Conservation (phyloP, 2,329 filamentous ascomycete species). For the Bimuria novae-zelandiae region DNA sequence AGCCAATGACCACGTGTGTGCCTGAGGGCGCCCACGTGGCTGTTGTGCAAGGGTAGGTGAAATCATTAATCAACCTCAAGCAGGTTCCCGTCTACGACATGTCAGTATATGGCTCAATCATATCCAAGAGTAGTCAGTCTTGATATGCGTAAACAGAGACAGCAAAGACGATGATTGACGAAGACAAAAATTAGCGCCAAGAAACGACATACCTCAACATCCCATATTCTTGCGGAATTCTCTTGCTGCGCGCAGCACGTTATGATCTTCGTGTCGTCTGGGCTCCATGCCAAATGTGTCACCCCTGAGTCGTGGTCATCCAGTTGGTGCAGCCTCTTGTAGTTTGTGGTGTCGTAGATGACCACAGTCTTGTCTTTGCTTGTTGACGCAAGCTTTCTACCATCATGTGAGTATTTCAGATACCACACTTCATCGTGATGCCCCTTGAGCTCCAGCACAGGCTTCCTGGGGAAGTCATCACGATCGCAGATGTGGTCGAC, state of each 20-base stretch:
- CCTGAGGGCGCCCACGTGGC: constrained; percentile 88
- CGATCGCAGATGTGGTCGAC: constrained; percentile 84
- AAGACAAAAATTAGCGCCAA: no score
- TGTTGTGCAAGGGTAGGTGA: constrained; percentile 82
- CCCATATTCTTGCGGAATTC: constrained; percentile 75
- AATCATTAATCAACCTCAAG: constrained; percentile 65
- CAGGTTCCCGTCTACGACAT: constrained; percentile 52
- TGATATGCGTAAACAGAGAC: no score
- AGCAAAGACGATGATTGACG: no score
- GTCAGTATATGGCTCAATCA: constrained; percentile 12
- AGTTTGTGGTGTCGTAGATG: constrained; percentile 79
- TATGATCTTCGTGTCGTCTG: constrained; percentile 83
- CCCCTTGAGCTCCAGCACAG: constrained; percentile 70
- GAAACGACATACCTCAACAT: constrained; percentile 51
- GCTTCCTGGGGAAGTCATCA: constrained; percentile 75
- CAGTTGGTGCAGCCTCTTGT: constrained; percentile 66
- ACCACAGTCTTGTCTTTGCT: constrained; percentile 75
- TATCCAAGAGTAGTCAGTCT: no score
- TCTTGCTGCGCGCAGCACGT: constrained; percentile 74
- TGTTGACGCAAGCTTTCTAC: constrained; percentile 78
- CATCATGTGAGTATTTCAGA: constrained; percentile 86
- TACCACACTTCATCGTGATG: constrained; percentile 90
- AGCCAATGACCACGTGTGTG: constrained; percentile 73
- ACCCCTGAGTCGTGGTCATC: constrained; percentile 74
- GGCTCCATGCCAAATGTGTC: constrained; percentile 86